A percentile compares a stretch with the other conserved stretches of the same genome.
Conservation (phyloP, 495 filamentous ascomycete species). For the Immersiella caudata region DNA sequence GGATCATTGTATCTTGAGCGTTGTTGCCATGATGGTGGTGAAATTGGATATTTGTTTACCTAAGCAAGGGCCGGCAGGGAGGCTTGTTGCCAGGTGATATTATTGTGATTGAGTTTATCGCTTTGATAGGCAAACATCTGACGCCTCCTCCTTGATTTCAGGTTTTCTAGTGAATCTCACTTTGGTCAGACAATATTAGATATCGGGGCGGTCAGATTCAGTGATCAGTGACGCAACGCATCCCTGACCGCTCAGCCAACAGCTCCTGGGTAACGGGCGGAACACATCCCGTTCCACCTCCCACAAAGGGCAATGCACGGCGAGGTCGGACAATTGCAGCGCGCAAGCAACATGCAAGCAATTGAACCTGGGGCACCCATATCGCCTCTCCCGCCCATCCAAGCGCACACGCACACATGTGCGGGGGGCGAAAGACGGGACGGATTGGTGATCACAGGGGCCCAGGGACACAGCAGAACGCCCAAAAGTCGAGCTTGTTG, state of each 20-base stretch:
- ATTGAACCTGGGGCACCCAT: background rate
- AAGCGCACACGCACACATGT: background rate
- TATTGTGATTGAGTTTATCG: no score
- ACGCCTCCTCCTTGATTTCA: background rate
- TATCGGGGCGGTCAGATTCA: background rate
- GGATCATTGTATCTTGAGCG: constrained; percentile 62
- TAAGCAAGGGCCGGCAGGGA: no score
- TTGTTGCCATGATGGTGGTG: background rate
- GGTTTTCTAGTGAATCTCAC: background rate
- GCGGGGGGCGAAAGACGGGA: background rate
- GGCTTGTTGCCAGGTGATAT: no score
- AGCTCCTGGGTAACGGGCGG: background rate
- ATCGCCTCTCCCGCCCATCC: background rate
- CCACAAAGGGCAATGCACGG: background rate
- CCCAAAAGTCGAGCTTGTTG: background rate
- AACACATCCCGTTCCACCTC: background rate
- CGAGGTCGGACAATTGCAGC: background rate
- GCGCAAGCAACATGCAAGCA: background rate
- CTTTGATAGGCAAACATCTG: no score
- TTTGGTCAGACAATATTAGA: background rate
- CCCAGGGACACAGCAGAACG: background rate
- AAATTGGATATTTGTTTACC: no score
- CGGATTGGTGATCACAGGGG: background rate
- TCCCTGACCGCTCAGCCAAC: background rate
- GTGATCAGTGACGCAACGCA: constrained; percentile 4